Evolutionary conservation across 805 yeast genomes (phyloP), one percentile per base, ranked within the genome.

Genomic region (Yarrowia osloensis): DNA sequence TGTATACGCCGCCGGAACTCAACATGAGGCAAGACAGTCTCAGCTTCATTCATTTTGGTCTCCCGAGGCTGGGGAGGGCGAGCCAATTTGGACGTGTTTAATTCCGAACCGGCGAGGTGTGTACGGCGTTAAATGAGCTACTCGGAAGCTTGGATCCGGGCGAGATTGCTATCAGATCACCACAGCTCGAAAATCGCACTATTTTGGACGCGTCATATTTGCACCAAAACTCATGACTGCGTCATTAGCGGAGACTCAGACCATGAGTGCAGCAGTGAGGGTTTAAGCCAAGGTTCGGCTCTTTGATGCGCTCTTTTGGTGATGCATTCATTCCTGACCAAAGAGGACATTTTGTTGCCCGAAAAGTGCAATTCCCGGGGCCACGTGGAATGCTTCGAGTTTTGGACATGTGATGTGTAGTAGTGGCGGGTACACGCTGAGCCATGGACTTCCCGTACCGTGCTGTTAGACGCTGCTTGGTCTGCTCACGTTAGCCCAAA

Each of bases 151-250:
- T 13, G 33, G 24, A 11, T 47, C 35, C 55, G 42, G 5, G 13
- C 11, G 55, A 49, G 55, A 49, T 49, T 50, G 57, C 57, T 50
- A 33, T 50, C 57, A n/a, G 57, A 50, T 50, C 40, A 49, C 12
- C 40, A 13, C 21, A 4, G 29, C 57, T 21, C 39, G 12, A 21
- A 11, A 28, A 21, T 11, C 17, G 12, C 29, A 15, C 57, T 50
- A 50, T 15, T 50, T 50, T 50, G 40, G 40, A 22, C 57, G 57
- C 40, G 57, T 33, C 21, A 21, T n/a, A 22, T 50, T 50, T 50
- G 29, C 15, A 2, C 19, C 57, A 13, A 13, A 24, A 21, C 57
- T 15, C 28, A 50, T 50, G 57, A 50, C 57, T 50, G 57, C 39
- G 55, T 31, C 40, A 21, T 50, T 49, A 49, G 54, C 37, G 13